Base-by-base conservation (phyloP, 78 protist genomes). In the Goniomonas avonlea region DNA sequence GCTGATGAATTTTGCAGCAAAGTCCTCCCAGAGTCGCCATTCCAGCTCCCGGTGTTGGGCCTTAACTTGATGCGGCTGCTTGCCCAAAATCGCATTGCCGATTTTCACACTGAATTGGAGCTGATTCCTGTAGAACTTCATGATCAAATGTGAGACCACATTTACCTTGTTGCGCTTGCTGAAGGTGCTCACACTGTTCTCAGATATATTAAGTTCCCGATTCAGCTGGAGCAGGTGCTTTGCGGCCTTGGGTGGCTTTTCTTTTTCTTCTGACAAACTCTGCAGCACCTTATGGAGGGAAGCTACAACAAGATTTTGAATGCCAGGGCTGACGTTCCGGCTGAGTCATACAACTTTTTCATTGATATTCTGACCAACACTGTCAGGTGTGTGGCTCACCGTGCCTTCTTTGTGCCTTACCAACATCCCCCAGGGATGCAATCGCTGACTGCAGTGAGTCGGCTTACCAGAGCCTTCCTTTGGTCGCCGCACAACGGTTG, bases 221-320 rank as follows among this genome's bases (percentile, higher is more conserved):
- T 86, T 9, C 55, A 3, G 59, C 68, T 84, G 17, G 91, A 88
- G n/a, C n/a, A n/a, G n/a, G n/a, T n/a, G n/a, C n/a, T n/a, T n/a
- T n/a, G n/a, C n/a, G n/a, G n/a, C n/a, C n/a, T n/a, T n/a, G n/a
- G n/a, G n/a, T n/a, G 61, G 8, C 80, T 29, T 40, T 71, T 31
- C 38, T 3, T 0, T 58, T 81, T 9, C 9, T 5, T 7, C n/a
- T n/a, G n/a, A n/a, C n/a, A n/a, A n/a, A n/a, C n/a, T n/a, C n/a
- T n/a, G 77, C 79, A 61, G 58, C 69, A 75, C 71, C 34, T 84
- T 29, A 88, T 88, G 86, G 91, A 88, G 76, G 91, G 91, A 2
- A 2, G 48, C 25, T 84, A 83, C 82, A 35, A 38, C 58, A 66
- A 77, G n/a, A 74, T 60, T 2, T 58, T 69, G 29, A 5, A 32